Base-by-base conservation (phyloP, 148 eudicot genomes). In the Linanthus parryae region DNA sequence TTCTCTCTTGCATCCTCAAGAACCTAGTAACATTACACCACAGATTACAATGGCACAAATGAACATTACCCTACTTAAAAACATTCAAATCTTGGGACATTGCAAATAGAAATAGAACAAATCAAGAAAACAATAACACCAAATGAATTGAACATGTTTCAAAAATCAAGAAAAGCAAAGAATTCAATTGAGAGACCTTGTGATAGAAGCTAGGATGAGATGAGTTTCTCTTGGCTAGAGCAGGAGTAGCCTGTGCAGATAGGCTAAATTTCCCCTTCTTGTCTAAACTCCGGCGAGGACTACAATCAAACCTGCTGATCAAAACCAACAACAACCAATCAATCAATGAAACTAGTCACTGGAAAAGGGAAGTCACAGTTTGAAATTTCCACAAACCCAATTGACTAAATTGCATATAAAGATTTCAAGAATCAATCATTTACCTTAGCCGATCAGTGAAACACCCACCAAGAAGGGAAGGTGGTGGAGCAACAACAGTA, bases 1-100 rank as follows among this genome's bases (percentile, higher is more conserved):
- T 85, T 89, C 57, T 80, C 82, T 71, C 97, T 82, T 35, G 97
- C 97, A 67, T 63, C 70, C 71, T 69, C 61, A 53, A 75, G 70
- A 48, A 73, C 91, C 97, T 89, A 79, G 41, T 16, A 59, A 55
- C 18, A 54, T 38, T 52, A 52, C 57, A 53, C 27, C 37, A 26
- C 54, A 34, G n/a, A n/a, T n/a, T n/a, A n/a, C n/a, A n/a, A n/a
- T n/a, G n/a, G n/a, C n/a, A n/a, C n/a, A n/a, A n/a, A n/a, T n/a
- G n/a, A n/a, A n/a, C n/a, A n/a, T n/a, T n/a, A n/a, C n/a, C n/a
- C n/a, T n/a, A n/a, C n/a, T n/a, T n/a, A n/a, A n/a, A n/a, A n/a
- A n/a, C n/a, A n/a, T n/a, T n/a, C n/a, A n/a, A n/a, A n/a, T n/a
- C n/a, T n/a, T n/a, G n/a, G n/a, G n/a, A n/a, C n/a, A n/a, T n/a